Base-by-base conservation (phyloP, 2,329 filamentous ascomycete species). In the Monosporascus sp. region DNA sequence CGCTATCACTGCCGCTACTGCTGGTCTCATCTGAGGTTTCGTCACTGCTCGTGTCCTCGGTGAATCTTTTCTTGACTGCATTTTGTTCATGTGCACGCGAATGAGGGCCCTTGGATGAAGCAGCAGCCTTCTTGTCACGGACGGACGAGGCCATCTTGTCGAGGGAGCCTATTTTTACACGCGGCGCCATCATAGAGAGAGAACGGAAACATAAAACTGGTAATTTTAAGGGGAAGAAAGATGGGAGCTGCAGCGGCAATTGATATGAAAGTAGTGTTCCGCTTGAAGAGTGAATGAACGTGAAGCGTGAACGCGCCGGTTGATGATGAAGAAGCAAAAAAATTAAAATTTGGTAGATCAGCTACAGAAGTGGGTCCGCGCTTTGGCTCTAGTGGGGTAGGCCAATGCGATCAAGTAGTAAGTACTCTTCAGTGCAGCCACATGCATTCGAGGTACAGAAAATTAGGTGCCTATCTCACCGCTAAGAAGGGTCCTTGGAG, bases 1-100 rank as follows among this genome's bases (percentile, higher is more conserved):
- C 71, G 50, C 67, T 68, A 51, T 66, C 66, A 48, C 65, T 69
- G 50, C 66, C 67, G 51, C 67, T 72, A 51, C 67, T 65, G 52
- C 67, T 72, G 41, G 62, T 67, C 3, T 62, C 64, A 17, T 66
- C 62, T 3, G 66, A 67, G 22, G 65, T 65, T 24, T 64, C 65
- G 53, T 55, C 63, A 50, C 66, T 67, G 57, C 73, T 74, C 53
- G 63, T 55, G 48, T 65, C 57, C 26, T 68, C 56, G 28, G 60
- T 51, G 15, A 52, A 51, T 47, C 60, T 55, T 43, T 58, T 53
- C 48, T 63, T 63, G 48, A 53, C 44, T 8, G 49, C 38, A 20
- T 56, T 60, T 18, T 57, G 7, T 47, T 58, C 56, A 37, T 53
- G 57, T 28, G 58, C 51, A 51, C 52, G 49, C 7, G 54, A 47